Evolutionary conservation across 2,329 filamentous ascomycete species (phyloP).

Genomic region (Pestalotiopsis sp.): DNA sequence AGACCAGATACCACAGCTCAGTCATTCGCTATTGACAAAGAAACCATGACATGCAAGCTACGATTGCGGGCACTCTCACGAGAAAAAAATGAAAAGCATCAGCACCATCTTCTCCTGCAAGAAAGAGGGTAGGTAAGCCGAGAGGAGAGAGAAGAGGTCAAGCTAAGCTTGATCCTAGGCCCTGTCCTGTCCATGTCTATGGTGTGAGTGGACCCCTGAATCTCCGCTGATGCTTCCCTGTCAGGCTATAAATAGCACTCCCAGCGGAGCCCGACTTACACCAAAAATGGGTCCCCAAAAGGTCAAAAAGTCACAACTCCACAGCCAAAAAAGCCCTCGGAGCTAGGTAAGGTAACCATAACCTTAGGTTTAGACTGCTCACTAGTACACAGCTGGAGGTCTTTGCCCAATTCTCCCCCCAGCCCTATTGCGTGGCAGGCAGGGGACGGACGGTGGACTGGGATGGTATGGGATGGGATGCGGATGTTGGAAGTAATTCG

Average conservation of each 20-base stretch:
- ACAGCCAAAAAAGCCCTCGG: background rate
- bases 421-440: background rate
- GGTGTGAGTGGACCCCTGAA: conserved; percentile 9
- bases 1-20: too few relatives aligned
- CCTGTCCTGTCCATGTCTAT: background rate
- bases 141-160: background rate
- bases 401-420: background rate
- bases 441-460: background rate
- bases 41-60: too few relatives aligned
- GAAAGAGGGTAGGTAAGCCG: background rate
- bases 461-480: background rate
- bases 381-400: background rate
- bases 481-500: background rate
- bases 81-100: too few relatives aligned
- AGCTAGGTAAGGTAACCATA: background rate
- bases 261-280: background rate
- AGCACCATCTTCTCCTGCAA: background rate
- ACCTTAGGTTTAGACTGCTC: background rate
- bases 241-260: conserved; percentile 9
- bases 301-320: background rate
- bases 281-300: background rate
- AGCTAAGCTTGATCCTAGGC: background rate
- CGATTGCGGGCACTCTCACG: too few relatives aligned
- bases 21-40: too few relatives aligned
- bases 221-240: background rate